phyloP scores from a whole-genome alignment of 2,329 filamentous ascomycete species.

The Xylaria multiplex region DNA sequence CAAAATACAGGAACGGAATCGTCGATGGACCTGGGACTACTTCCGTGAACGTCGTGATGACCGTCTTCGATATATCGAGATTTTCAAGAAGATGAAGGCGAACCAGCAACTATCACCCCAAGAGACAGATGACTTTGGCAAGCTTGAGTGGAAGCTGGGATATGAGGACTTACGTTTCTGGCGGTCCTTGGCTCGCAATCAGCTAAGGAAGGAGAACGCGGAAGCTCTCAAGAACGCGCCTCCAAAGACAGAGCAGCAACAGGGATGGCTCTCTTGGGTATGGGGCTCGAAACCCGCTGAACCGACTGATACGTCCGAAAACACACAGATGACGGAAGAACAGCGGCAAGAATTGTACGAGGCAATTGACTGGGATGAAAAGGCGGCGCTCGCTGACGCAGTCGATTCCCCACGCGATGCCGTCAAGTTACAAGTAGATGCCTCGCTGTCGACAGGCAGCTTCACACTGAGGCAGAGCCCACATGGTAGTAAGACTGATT shows the following conservation, averaged over 20 bases:
- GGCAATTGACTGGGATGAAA: slow-evolving; percentile 98
- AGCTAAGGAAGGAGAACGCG: slow-evolving; percentile 94
- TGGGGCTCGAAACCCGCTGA: slow-evolving; percentile 80
- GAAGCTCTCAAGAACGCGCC: slow-evolving; percentile 77
- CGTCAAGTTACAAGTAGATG: slow-evolving; percentile 90
- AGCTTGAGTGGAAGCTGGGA: slow-evolving; percentile 84
- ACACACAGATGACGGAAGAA: slow-evolving; percentile 90
- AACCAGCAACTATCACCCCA: slow-evolving; percentile 74
- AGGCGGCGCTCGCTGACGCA: slow-evolving; percentile 85
- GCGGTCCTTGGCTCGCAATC: slow-evolving; percentile 91
- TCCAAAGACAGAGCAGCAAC: slow-evolving; percentile 70
- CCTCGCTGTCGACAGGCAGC: slow-evolving; percentile 92
- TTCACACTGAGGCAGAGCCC: slow-evolving; percentile 92
- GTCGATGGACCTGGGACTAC: slow-evolving; percentile 94
- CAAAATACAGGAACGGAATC: slow-evolving; percentile 95
- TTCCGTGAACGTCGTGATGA: slow-evolving; percentile 94
- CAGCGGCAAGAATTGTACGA: slow-evolving; percentile 96
- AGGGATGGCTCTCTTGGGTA: slow-evolving; percentile 91
- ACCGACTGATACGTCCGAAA: slow-evolving; percentile 72
- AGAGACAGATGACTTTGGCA: slow-evolving; percentile 77
- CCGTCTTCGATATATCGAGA: slow-evolving; percentile 84
- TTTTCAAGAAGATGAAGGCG: slow-evolving; percentile 94
- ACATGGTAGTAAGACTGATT: slow-evolving; percentile 79
- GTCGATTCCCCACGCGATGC: slow-evolving; percentile 92
- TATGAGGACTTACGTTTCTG: slow-evolving; percentile 99